Base-by-base conservation (phyloP, 1,284 basidiomycete species). In the Mycena sp. region DNA sequence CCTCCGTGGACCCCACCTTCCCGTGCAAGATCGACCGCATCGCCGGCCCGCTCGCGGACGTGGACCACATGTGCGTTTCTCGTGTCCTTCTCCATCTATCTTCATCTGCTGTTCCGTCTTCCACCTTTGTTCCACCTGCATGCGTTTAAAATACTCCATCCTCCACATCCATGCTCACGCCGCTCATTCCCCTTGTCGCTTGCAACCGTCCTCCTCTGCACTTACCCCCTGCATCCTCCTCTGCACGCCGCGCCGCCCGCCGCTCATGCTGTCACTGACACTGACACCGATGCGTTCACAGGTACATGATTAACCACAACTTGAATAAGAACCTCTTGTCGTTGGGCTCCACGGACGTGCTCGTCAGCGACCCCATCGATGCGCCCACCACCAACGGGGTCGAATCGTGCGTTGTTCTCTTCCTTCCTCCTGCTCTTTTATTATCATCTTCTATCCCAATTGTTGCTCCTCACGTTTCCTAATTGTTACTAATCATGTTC, bases 21-120 rank as follows among this genome's bases (percentile, higher is more conserved):
- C 88, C 87, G 14, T 95, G 93, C 77, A 82, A 78, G 5, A 85
- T 92, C 45, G 86, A 93, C 76, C 86, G 92, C 52, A 89, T 79
- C 49, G 67, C 62, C 16, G 85, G 85, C 0, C 80, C 83, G 1
- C 77, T 86, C n/a, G 71, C 77, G 5, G 75, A 77, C 3, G 30
- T 30, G 17, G 83, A 86, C 63, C 85, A 87, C 67, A 81, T 83
- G 71, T 83, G 25, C 30, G 54, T 48, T 19, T 21, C 25, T 54
- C n/a, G n/a, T n/a, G n/a, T n/a, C n/a, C n/a, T n/a, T n/a, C n/a
- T n/a, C n/a, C n/a, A n/a, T n/a, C n/a, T n/a, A n/a, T n/a, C n/a
- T n/a, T n/a, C n/a, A n/a, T n/a, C n/a, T n/a, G n/a, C n/a, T n/a
- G n/a, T n/a, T n/a, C n/a, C n/a, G n/a, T n/a, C n/a, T n/a, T n/a